phyloP scores from a whole-genome alignment of 139 green algal genomes.

The Closterium sp. region DNA sequence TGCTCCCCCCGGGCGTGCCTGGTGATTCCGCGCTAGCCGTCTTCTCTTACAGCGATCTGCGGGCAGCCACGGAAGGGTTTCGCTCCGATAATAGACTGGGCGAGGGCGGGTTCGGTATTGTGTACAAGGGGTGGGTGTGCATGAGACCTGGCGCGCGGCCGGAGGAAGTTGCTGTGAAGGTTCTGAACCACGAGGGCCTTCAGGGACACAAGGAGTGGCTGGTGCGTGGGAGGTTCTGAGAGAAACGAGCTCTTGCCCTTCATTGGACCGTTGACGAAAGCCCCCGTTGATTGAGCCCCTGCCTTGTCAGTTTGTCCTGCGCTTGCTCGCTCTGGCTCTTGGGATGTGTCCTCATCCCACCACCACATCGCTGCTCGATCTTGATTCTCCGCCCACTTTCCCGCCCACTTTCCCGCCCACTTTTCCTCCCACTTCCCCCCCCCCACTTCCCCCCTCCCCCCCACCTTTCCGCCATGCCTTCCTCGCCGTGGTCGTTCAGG shows the following conservation, averaged over 20 bases:
- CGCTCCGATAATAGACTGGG: slow-evolving; percentile 18
- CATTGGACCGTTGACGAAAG: not conserved
- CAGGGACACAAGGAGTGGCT: slow-evolving; percentile 49
- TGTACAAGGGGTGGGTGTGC: slow-evolving; percentile 39
- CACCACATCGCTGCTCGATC: not conserved
- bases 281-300: not conserved
- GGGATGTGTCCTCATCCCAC: not conserved
- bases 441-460: too few species aligned
- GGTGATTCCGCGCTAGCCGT: slow-evolving; percentile 1
- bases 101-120: slow-evolving; percentile 43
- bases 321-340: not conserved
- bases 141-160: not conserved
- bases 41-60: slow-evolving; percentile 36
- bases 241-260: not conserved
- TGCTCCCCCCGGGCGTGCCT: not conserved
- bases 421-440: not conserved
- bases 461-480: too few species aligned
- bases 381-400: not conserved
- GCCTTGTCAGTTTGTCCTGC: not conserved
- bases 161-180: slow-evolving; percentile 45
- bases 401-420: too few species aligned
- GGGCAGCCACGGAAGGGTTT: slow-evolving; percentile 37
- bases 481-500: slow-evolving; percentile 24
- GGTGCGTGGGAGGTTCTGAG: slow-evolving; percentile 19
- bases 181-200: slow-evolving; percentile 39